Base-by-base conservation (phyloP, 2,329 filamentous ascomycete species). In the Colletotrichum incanum region DNA sequence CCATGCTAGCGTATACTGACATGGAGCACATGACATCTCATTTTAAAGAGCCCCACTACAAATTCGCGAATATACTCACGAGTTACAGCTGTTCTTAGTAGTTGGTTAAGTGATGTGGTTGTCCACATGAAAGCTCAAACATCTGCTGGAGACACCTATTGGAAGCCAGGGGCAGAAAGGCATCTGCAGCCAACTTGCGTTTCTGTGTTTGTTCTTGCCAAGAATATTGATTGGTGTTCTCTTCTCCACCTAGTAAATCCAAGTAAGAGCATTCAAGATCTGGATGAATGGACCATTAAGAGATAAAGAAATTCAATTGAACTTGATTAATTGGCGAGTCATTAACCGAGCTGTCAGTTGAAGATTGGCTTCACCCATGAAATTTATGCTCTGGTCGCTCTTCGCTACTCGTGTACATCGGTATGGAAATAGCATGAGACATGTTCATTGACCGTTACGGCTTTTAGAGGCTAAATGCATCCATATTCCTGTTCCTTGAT, bases 81-180 rank as follows among this genome's bases (percentile, higher is more conserved):
- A 18, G 3, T 0, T 52, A 16, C 8, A 28, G 12, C 2, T 1
- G 23, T 50, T 4, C 16, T 6, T 2, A 8, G 16, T 18, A 11
- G 26, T 31, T 31, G 2, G 8, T 3, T 6, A 20, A 18, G 1
- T 18, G 3, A 28, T 52, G 14, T 28, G 7, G 0, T 28, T 9
- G 9, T 2, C 3, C 6, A 31, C 3, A 6, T 8, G 14, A 28
- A 14, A 28, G 3, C 3, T 1, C 3, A 16, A 3, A 28, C 1
- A 16, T 6, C 49, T 18, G n/a, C n/a, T 16, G 49, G 26, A 9
- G 23, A 28, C 16, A 6, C 3, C 16, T 16, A 3, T 2, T 7
- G n/a, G 34, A 37, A 37, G 34, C 34, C 34, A 8, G 34, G 8
- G 5, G 34, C 34, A 37, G 2, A 11, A 37, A 37, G 9, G 7